Conservation (phyloP, 352 stramenopile genomes). For the Pythium angustatum region DNA sequence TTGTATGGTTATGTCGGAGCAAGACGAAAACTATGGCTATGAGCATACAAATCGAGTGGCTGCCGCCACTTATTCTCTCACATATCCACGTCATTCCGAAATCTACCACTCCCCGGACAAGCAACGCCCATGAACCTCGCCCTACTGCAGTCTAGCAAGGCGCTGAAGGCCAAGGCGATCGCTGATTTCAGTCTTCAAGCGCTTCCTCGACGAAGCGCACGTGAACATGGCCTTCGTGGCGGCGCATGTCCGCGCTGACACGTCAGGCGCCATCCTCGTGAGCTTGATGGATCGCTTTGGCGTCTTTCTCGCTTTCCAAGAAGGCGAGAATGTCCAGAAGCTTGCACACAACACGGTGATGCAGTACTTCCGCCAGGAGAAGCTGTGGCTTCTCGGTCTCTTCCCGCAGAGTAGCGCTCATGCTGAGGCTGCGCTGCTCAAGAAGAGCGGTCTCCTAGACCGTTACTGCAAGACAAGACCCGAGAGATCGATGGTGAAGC, state of each 20-base stretch:
- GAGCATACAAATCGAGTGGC: too few relatives aligned
- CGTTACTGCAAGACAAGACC: conserved; percentile 12
- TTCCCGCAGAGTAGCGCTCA: conserved; percentile 19
- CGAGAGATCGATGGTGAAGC: conserved; percentile 29
- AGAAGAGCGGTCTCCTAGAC: conserved; percentile 11
- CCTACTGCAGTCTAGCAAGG: conserved; percentile 21
- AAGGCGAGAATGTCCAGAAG: conserved; percentile 6
- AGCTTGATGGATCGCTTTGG: conserved; percentile 16
- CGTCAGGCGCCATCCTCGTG: conserved; percentile 2
- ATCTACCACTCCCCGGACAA: too few relatives aligned
- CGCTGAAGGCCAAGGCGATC: conserved; percentile 18
- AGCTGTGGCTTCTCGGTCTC: conserved; percentile 16
- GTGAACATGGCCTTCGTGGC: conserved; percentile 17
- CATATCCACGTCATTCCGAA: too few relatives aligned
- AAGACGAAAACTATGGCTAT: too few relatives aligned
- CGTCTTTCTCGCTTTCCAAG: conserved; percentile 19
- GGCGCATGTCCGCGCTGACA: conserved; percentile 3
- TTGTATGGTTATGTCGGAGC: too few relatives aligned
- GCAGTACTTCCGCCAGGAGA: conserved; percentile 20
- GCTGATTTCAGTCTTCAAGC: conserved; percentile 29
- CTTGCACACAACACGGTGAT: conserved; percentile 13
- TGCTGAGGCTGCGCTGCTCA: conserved; percentile 7
- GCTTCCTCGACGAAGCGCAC: conserved; percentile 13
- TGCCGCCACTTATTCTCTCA: too few relatives aligned
- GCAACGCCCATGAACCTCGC: conserved; percentile 29